Evolutionary conservation across 2,329 filamentous ascomycete genomes (phyloP), one percentile per base, ranked within the genome.

Genomic region (Botryotinia convoluta): DNA sequence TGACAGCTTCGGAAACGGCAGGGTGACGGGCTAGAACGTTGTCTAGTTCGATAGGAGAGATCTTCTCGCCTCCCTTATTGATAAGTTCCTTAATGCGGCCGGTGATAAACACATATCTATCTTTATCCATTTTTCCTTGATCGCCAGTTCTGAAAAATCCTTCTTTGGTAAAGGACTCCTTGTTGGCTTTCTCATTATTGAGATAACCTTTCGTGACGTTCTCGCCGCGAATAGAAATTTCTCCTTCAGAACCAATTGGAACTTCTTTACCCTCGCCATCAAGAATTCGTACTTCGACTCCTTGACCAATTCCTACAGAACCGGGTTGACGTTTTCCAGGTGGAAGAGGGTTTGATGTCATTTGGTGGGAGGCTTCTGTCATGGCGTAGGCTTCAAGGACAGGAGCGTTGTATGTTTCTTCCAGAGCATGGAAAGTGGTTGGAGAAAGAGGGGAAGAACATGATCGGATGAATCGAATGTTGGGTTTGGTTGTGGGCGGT

Each of bases 1-100:
- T 93, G 57, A 96, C 93, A 6, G 92, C 93, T 83, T 97, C 93
- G 2, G 87, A 86, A 2, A 96, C 87, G 51, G 89, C 87, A 16
- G 91, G 89, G 80, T 95, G 89, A 73, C 91, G 87, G n/a, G 91
- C 87, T 42, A 97, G 85, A 20, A 92, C 89, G 77, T 97, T 97
- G 85, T 97, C 93, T 48, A 97, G 86, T 83, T 97, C 93, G 72
- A 96, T 95, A 1, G 94, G 93, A 77, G 90, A 93, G 81, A 97
- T 96, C 85, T 96, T 96, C 84, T 97, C 93, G 74, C 93, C 93
- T 72, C 92, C 93, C 83, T 95, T 95, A 84, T 94, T 94, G 85
- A 97, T 97, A 70, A 97, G 86, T 83, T 97, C 94, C 86, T 97
- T 97, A 84, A 97, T 97, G 71, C 94, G 87, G n/a, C 94, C 94